Percentiles rank a stretch among this genome's conserved stretches.
Conservation (phyloP, 345 rosid species). For the Theobroma cacao region DNA sequence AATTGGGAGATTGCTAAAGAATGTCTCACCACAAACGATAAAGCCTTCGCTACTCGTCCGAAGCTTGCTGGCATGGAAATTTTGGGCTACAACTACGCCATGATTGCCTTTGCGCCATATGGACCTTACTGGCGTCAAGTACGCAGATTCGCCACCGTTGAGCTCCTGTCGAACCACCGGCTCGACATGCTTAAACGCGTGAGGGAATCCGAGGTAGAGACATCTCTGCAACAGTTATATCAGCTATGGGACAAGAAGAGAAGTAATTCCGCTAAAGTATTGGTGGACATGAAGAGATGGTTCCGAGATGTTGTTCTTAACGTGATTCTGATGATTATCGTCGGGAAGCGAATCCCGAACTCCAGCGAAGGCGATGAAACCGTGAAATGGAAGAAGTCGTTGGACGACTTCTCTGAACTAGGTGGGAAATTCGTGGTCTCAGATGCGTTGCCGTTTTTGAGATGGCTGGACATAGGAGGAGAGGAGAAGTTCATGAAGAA, state of each 20-base stretch:
- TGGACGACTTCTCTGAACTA: slow-evolving; percentile 22
- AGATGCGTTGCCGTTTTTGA: slow-evolving; percentile 33
- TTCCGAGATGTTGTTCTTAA: slow-evolving; percentile 24
- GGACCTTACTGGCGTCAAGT: slow-evolving; percentile 34
- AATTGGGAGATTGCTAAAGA: slow-evolving; percentile 28
- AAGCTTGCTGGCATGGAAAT: slow-evolving; percentile 5
- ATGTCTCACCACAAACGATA: too few species aligned
- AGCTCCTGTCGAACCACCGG: slow-evolving; percentile 37
- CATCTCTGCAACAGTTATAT: slow-evolving; percentile 6
- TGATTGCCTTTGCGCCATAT: slow-evolving; percentile 22
- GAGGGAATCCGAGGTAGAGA: slow-evolving; percentile 14
- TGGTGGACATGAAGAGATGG: slow-evolving; percentile 36
- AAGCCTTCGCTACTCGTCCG: slow-evolving; percentile 25
- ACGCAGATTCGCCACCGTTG: slow-evolving; percentile 22
- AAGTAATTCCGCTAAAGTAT: background rate
- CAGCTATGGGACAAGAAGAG: slow-evolving; percentile 5
- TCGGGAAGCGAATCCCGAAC: slow-evolving; percentile 19
- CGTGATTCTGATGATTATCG: slow-evolving; percentile 26
- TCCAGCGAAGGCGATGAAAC: background rate
- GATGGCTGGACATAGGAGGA: slow-evolving; percentile 38
- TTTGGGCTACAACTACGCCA: slow-evolving; percentile 20
- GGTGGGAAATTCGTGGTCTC: slow-evolving; percentile 20
- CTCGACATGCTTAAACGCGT: slow-evolving; percentile 24
- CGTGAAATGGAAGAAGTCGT: background rate
- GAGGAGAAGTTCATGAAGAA: slow-evolving; percentile 29